phyloP scores from a whole-genome alignment of 345 rosid species.

The Dimocarpus longan region DNA sequence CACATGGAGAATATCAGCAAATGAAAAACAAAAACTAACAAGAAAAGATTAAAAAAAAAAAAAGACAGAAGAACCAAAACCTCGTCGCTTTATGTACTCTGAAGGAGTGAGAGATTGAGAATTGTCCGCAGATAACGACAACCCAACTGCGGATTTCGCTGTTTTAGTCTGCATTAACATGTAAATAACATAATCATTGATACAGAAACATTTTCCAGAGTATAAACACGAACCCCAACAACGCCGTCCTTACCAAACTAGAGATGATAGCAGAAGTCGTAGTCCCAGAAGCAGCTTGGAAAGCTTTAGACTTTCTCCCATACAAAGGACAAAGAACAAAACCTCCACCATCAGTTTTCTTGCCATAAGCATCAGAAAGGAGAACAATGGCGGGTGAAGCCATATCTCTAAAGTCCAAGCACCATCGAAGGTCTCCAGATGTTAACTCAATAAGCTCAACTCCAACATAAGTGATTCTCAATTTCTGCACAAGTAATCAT shows the following conservation, averaged over 20 bases:
- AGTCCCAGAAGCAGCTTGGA: slow-evolving; percentile 95
- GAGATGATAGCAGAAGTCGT: slow-evolving; percentile 74
- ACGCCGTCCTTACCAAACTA: slow-evolving; percentile 58
- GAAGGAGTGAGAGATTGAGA: slow-evolving; percentile 61
- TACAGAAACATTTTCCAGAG: neutral
- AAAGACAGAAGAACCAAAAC: slow-evolving; percentile 37
- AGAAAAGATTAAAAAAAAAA: slow-evolving; percentile 13
- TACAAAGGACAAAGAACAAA: slow-evolving; percentile 88
- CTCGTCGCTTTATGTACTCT: slow-evolving; percentile 80
- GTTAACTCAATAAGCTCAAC: slow-evolving; percentile 77
- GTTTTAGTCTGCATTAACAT: slow-evolving; percentile 77
- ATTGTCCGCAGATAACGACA: slow-evolving; percentile 68
- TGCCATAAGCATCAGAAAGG: slow-evolving; percentile 72
- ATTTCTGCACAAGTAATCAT: slow-evolving; percentile 54
- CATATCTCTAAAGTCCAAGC: slow-evolving; percentile 98
- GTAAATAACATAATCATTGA: slow-evolving; percentile 18
- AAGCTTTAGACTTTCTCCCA: slow-evolving; percentile 98
- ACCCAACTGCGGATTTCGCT: slow-evolving; percentile 83
- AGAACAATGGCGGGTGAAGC: slow-evolving; percentile 78
- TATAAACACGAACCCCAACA: slow-evolving; percentile 9
- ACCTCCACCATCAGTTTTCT: slow-evolving; percentile 73
- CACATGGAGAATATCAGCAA: neutral
- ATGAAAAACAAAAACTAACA: neutral
- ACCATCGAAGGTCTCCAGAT: slow-evolving; percentile 87
- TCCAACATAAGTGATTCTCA: slow-evolving; percentile 87